Percentiles rank a stretch among this genome's conserved stretches.
phyloP scores from a whole-genome alignment of 169 alveolate genomes.

The Plasmodium fragile region DNA sequence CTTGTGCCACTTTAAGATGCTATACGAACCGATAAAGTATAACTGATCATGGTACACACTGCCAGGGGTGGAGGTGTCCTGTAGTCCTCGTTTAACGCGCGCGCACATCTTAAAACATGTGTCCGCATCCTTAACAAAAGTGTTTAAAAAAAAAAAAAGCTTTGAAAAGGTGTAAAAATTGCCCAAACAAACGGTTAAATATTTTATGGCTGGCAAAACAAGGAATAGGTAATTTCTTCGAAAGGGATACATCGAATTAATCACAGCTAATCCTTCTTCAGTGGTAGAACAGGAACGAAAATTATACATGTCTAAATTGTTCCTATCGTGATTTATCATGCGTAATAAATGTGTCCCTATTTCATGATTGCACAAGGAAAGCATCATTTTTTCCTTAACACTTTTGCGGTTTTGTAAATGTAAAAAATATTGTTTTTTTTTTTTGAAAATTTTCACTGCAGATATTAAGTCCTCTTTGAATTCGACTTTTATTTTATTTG shows the following conservation, averaged over 20 bases:
- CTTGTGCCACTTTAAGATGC: constrained; percentile 59
- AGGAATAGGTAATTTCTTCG: constrained; percentile 34
- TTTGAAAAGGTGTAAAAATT: constrained; percentile 45
- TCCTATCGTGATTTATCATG: constrained; percentile 75
- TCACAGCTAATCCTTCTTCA: constrained; percentile 78
- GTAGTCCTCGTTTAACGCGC: constrained; percentile 73
- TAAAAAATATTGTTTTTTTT: constrained; percentile 16
- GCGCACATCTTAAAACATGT: constrained; percentile 70
- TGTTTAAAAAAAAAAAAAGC: constrained; percentile 36
- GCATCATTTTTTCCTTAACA: constrained; percentile 43
- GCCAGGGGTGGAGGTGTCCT: constrained; percentile 49
- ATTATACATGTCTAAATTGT: constrained; percentile 31
- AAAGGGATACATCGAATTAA: constrained; percentile 73
- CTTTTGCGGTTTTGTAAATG: constrained; percentile 27
- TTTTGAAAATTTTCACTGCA: constrained; percentile 46
- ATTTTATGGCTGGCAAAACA: constrained; percentile 67
- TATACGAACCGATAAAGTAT: constrained; percentile 74
- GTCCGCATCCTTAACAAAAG: constrained; percentile 42
- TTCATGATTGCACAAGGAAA: constrained; percentile 72
- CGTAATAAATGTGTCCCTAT: constrained; percentile 75
- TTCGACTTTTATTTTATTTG: constrained; percentile 14
- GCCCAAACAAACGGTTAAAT: constrained; percentile 76
- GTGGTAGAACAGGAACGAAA: constrained; percentile 46
- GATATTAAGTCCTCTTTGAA: constrained; percentile 31
- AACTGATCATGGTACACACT: constrained; percentile 76